phyloP scores from a whole-genome alignment of 306 rosid species.

The Sechiopsis laciniata region DNA sequence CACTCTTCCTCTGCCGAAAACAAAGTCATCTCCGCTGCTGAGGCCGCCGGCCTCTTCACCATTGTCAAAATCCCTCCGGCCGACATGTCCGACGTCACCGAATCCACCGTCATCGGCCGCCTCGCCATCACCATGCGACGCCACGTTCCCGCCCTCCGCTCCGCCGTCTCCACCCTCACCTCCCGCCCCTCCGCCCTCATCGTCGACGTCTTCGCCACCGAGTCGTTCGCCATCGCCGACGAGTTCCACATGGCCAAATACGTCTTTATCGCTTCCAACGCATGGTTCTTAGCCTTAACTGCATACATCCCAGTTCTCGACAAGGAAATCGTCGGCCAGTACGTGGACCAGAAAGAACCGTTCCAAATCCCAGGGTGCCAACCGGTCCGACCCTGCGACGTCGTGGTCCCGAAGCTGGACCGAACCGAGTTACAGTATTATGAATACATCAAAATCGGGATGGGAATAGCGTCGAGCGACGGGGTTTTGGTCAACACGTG shows the following conservation, averaged over 20 bases:
- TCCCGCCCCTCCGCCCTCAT: conserved; percentile 15
- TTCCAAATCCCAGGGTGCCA: conserved; percentile 29
- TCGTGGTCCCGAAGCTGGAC: conserved; percentile 22
- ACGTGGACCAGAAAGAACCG: conserved; percentile 19
- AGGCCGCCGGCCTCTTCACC: conserved; percentile 4
- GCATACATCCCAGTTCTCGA: conserved; percentile 15
- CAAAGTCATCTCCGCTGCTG: conserved; percentile 18
- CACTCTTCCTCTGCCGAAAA: conserved; percentile 19
- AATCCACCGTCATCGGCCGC: neutral
- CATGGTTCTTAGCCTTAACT: conserved; percentile 26
- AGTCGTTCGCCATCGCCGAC: conserved; percentile 22
- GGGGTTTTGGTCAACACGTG: conserved; percentile 29
- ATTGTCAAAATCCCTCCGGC: conserved; percentile 20
- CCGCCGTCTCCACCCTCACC: conserved; percentile 2
- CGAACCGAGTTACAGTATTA: conserved; percentile 14
- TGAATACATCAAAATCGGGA: neutral
- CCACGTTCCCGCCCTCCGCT: conserved; percentile 1
- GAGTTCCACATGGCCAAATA: conserved; percentile 21
- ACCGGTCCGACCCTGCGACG: conserved; percentile 21
- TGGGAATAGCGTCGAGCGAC: conserved; percentile 10
- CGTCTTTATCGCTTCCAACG: conserved; percentile 11
- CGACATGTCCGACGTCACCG: conserved; percentile 19
- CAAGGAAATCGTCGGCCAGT: conserved; percentile 26
- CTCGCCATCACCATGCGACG: conserved; percentile 5
- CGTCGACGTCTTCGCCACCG: conserved; percentile 24